Evolutionary conservation across 2,329 filamentous ascomycete genomes (phyloP), one percentile per base, ranked within the genome.

Genomic region (Lasiodiplodia gonubiensis): DNA sequence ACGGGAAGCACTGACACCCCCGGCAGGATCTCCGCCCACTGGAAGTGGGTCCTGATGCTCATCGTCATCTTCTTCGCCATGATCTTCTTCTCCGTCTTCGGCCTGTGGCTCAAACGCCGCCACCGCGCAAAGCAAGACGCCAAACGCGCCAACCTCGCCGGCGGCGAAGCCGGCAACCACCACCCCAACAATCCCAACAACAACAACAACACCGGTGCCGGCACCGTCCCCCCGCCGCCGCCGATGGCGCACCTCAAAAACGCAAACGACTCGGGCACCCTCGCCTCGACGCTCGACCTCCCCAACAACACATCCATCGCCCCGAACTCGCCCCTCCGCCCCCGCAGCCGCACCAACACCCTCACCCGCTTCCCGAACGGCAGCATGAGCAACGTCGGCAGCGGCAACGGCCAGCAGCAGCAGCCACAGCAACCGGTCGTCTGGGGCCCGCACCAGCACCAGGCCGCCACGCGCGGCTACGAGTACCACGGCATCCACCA

Each of bases 1-100:
- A 16, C 64, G 30, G 30, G 30, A 33, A 33, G n/a, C 54, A 59
- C 11, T 42, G 12, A 54, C 21, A 39, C 42, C 46, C 33, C 16
- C 4, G 25, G 8, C 69, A 92, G 91, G 90, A 80, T 92, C 60
- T 84, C 85, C 8, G 84, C 82, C 33, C 92, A 94, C 78, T 92
- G 87, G 82, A 85, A 89, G 81, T 97, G 92, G 92, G 87, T 96
- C 54, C 84, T 94, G 70, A 92, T 95, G 85, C 84, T 95, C 64
- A 89, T 93, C 70, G 82, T 94, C 69, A 84, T 96, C 33, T 85
- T 90, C 52, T 82, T 94, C 68, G 89, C 83, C 64, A 91, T 96
- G 69, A 80, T 85, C 16, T 83, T 83, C 67, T 86, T 92, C 73
- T 48, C 84, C 42, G 12, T 67, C 33, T 48, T 86, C 21, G 90